phyloP scores from a whole-genome alignment of 2,329 filamentous ascomycete species.

The Lachnellula willkommii region DNA sequence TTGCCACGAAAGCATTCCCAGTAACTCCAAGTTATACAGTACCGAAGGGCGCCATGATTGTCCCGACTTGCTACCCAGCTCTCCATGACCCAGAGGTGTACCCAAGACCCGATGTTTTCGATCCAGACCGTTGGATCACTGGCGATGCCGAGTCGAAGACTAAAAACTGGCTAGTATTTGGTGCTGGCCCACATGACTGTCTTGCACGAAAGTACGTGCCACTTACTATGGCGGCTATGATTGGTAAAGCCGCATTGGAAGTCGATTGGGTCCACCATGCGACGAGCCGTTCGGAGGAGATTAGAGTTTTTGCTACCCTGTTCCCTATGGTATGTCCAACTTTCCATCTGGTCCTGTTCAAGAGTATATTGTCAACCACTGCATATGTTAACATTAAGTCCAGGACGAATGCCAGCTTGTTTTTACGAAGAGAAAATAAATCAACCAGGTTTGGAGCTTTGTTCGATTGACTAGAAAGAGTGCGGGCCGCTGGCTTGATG shows the following conservation, averaged over 20 bases:
- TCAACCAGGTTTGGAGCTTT: too few species aligned
- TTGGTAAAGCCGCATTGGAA: constrained; percentile 47
- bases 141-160: constrained; percentile 46
- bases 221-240: constrained; percentile 46
- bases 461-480: too few species aligned
- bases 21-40: constrained; percentile 44
- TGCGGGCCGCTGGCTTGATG: too few species aligned
- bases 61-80: constrained; percentile 48
- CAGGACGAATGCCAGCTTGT: too few species aligned
- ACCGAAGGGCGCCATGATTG: constrained; percentile 44
- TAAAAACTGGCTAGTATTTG: constrained; percentile 51
- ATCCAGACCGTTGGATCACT: constrained; percentile 48
- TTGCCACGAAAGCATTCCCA: constrained; percentile 43
- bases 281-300: constrained; percentile 44
- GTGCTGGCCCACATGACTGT: constrained; percentile 46
- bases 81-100: constrained; percentile 46
- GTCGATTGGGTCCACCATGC: constrained; percentile 47
- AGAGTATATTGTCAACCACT: too few species aligned
- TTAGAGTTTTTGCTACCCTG: constrained; percentile 88
- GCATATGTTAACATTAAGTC: too few species aligned
- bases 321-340: constrained; percentile 74
- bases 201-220: constrained; percentile 46
- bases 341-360: too few species aligned
- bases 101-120: constrained; percentile 41
- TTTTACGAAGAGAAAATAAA: too few species aligned